Base-by-base conservation (phyloP, 2,329 filamentous ascomycete genomes). In the Penicillium sp. region DNA sequence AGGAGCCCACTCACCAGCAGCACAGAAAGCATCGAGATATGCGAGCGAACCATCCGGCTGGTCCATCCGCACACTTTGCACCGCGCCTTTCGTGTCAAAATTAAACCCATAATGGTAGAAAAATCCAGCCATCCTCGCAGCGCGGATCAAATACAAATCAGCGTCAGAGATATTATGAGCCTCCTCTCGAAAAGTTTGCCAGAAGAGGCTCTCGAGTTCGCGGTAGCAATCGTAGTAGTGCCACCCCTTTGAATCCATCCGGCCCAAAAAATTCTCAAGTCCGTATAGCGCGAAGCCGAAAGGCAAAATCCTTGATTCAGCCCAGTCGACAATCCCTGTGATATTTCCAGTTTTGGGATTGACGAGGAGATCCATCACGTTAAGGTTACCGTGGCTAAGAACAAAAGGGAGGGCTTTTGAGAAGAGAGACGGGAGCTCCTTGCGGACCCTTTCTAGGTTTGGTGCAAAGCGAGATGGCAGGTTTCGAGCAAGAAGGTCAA, bases 251-350 rank as follows among this genome's bases (percentile, higher is more conserved):
- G 58, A 59, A 55, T 61, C 51, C 54, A 64, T 61, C 27, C 37
- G 18, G 37, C 59, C 61, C 0, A 64, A 40, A 40, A 57, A 3
- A 47, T 58, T 57, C 51, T 60, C 45, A 50, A 63, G 47, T 44
- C 61, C 57, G n/a, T 58, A 68, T 18, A 68, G 56, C 9, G 62
- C 51, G n/a, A 69, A 62, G n/a, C 67, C 66, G 33, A 66, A 63
- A 2, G 62, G 59, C 15, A 64, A 50, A 48, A 66, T 56, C 33
- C 56, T 59, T 49, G 61, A 44, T 47, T 66, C 60, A 22, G 61
- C 56, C 61, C 59, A 67, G 49, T 68, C 62, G 12, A 68, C 44
- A 51, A 65, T 57, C 31, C 64, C 58, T 18, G 56, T 60, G 20
- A 67, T 58, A 42, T 58, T 53, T 23, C 63, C 59, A 14, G 55